A percentile compares a stretch with the other conserved stretches of the same genome.
These are phyloP conservation scores for Suillus cothurnatus DNA, from an alignment of 768 basidiomycete species.

Conservation along the genomic window DNA sequence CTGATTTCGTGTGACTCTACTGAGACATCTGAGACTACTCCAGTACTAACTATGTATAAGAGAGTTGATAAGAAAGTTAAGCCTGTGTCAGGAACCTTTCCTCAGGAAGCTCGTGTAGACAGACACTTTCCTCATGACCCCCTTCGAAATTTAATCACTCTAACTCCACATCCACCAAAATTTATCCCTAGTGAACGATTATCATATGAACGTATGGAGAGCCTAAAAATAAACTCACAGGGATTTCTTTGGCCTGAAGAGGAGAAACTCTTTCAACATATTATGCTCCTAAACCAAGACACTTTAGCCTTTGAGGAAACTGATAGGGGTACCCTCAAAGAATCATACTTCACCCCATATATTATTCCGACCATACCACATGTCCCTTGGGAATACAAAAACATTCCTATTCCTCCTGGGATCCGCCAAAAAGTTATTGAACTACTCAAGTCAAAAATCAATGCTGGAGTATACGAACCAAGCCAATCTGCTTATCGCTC, in stretches of 20 bases:
- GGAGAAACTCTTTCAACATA: slow-evolving; percentile 12
- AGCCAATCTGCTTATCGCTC: no score
- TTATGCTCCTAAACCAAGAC: slow-evolving; percentile 33
- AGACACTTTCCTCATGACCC: neutral
- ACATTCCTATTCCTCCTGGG: no score
- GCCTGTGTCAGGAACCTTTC: neutral
- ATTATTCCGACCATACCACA: no score
- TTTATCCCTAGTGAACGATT: neutral
- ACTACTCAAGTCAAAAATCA: no score
- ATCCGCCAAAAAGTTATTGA: no score
- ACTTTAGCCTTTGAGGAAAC: slow-evolving; percentile 41
- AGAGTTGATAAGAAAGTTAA: slow-evolving; percentile 6
- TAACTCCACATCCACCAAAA: neutral
- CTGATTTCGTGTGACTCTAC: neutral
- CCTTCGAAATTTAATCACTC: neutral
- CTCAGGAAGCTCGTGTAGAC: neutral
- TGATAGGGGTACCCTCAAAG: slow-evolving; percentile 19
- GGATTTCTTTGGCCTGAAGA: slow-evolving; percentile 7
- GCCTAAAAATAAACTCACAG: neutral
- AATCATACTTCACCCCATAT: no score
- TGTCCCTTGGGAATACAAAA: no score
- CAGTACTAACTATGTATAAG: slow-evolving; percentile 6
- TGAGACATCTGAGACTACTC: neutral
- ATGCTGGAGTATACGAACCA: no score
- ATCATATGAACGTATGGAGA: neutral